Evolutionary conservation across 176 grass and related monocot genomes (phyloP).

Genomic region (Coix lacrymajobi): DNA sequence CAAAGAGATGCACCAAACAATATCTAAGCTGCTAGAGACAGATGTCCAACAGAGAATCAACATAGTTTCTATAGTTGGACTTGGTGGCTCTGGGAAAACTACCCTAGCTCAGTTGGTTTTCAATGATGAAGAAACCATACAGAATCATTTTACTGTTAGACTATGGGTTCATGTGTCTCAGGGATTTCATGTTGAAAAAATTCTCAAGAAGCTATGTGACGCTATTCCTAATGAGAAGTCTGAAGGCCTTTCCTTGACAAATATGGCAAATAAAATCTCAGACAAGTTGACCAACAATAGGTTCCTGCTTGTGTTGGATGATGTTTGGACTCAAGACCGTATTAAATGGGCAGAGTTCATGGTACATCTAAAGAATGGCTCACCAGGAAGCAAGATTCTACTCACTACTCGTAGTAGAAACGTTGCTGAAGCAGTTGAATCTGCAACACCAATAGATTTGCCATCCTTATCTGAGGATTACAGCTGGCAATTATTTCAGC

Average conservation of each 20-base stretch:
- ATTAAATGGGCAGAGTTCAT: too few species aligned
- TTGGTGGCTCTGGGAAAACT: too few species aligned
- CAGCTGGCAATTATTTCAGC: slow-evolving; percentile 9
- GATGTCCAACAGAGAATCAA: too few species aligned
- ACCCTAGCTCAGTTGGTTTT: background rate
- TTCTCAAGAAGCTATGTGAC: background rate
- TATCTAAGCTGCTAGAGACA: too few species aligned
- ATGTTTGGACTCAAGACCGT: too few species aligned
- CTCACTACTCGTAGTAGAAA: too few species aligned
- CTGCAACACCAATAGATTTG: background rate
- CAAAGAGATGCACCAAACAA: too few species aligned
- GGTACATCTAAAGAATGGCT: too few species aligned
- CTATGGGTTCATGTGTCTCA: slow-evolving; percentile 33
- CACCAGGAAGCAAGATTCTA: too few species aligned
- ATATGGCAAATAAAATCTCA: background rate
- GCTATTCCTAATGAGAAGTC: background rate
- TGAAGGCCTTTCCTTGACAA: background rate
- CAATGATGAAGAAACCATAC: background rate
- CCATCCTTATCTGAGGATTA: background rate
- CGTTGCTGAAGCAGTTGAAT: too few species aligned
- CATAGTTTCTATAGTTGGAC: too few species aligned
- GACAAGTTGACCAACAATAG: background rate
- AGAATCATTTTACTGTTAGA: slow-evolving; percentile 13
- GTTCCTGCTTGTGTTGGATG: too few species aligned
- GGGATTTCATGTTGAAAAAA: slow-evolving; percentile 4